Evolutionary conservation across 2,329 filamentous ascomycete genomes (phyloP).

Genomic region (Myriosclerotinia scirpicola): DNA sequence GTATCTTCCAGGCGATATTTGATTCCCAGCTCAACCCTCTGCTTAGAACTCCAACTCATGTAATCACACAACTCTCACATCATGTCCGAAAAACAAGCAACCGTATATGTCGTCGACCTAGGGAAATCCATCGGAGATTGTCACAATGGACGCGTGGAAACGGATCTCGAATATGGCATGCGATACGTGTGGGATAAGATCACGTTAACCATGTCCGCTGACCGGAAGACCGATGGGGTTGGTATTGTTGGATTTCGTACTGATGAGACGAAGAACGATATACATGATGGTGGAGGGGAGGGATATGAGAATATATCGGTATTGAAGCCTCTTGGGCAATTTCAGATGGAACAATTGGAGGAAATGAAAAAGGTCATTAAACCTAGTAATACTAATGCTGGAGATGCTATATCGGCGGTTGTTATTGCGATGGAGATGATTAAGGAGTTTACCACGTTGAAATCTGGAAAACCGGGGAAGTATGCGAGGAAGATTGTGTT

Average conservation of each 20-base stretch:
- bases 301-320: slow-evolving; percentile 82
- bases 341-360: slow-evolving; percentile 67
- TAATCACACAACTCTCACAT: slow-evolving; percentile 29
- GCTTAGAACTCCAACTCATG: not conserved
- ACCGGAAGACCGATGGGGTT: slow-evolving; percentile 70
- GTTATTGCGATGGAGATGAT: slow-evolving; percentile 89
- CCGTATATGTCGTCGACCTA: slow-evolving; percentile 87
- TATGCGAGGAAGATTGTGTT: slow-evolving; percentile 79
- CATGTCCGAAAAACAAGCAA: slow-evolving; percentile 94
- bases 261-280: slow-evolving; percentile 69
- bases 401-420: slow-evolving; percentile 86
- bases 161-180: slow-evolving; percentile 86
- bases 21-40: not conserved
- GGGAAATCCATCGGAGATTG: slow-evolving; percentile 79
- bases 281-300: slow-evolving; percentile 54
- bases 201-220: slow-evolving; percentile 64
- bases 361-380: slow-evolving; percentile 62
- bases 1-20: not conserved
- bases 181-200: slow-evolving; percentile 95
- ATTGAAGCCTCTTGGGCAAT: slow-evolving; percentile 63
- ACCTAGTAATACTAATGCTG: slow-evolving; percentile 65
- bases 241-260: slow-evolving; percentile 85
- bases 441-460: slow-evolving; percentile 69
- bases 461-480: slow-evolving; percentile 55
- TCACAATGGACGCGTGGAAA: slow-evolving; percentile 68